phyloP scores from a whole-genome alignment of 805 yeast genomes.

The Saccharomyces eubayanus region DNA sequence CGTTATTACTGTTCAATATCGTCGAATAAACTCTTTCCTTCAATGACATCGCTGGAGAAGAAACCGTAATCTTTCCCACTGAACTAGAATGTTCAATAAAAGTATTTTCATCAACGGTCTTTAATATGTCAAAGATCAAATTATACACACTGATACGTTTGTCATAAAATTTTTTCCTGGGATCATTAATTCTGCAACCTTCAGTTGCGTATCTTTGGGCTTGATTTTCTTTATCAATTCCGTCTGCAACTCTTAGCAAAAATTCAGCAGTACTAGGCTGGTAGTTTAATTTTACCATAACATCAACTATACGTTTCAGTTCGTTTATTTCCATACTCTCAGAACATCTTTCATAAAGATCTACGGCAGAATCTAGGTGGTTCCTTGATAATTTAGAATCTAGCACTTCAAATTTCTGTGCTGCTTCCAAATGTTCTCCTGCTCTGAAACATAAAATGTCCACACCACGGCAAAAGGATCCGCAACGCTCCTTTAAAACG shows the following conservation, averaged over 20 bases:
- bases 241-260: constrained; percentile 61
- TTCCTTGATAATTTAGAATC: constrained; percentile 63
- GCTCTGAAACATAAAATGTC: constrained; percentile 90
- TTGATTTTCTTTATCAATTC: constrained; percentile 49
- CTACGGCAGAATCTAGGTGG: constrained; percentile 58
- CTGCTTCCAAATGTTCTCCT: constrained; percentile 75
- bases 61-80: constrained; percentile 16
- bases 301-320: constrained; percentile 65
- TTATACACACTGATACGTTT: constrained; percentile 53
- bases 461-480: constrained; percentile 81
- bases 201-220: constrained; percentile 47
- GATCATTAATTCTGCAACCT: constrained; percentile 40
- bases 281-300: constrained; percentile 65
- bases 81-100: constrained; percentile 1
- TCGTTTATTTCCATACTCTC: constrained; percentile 67
- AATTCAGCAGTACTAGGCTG: constrained; percentile 78
- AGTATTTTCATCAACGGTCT: neutral
- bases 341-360: constrained; percentile 65
- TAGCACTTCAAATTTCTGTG: constrained; percentile 57
- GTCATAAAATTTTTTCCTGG: constrained; percentile 39
- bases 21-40: constrained; percentile 63
- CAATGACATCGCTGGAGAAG: constrained; percentile 41
- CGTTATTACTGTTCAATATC: constrained; percentile 65
- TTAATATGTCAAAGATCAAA: constrained; percentile 46
- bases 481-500: constrained; percentile 80